These are phyloP conservation scores for Rhynchosporium agropyri DNA, from an alignment of 2,329 filamentous ascomycete genomes.

Conservation along the genomic window DNA sequence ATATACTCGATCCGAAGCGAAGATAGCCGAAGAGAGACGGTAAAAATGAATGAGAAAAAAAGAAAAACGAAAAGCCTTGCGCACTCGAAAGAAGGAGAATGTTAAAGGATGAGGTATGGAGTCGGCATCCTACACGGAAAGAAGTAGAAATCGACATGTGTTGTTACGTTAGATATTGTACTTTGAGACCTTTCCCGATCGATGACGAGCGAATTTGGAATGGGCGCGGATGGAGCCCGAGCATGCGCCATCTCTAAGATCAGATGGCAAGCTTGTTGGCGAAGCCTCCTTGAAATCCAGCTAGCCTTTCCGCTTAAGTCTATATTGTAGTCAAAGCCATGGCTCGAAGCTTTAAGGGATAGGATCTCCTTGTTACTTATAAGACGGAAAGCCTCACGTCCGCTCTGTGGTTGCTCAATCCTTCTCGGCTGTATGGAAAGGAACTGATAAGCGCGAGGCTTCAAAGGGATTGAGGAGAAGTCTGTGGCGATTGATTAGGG, in stretches of 20 bases:
- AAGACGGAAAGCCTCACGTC: too few species aligned
- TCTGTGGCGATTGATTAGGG: too few species aligned
- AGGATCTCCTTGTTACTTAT: too few species aligned
- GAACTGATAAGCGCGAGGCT: too few species aligned
- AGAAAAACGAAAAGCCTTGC: not conserved
- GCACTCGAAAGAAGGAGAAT: not conserved
- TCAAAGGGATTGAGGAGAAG: too few species aligned
- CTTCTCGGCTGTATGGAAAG: too few species aligned
- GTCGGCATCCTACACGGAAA: not conserved
- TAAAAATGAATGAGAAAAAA: not conserved
- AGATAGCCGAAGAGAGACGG: conserved; percentile 3
- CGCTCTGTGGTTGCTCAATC: too few species aligned
- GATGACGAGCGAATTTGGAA: conserved; percentile 6
- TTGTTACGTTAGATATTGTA: not conserved
- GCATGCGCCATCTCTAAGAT: not conserved
- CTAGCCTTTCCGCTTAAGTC: conserved; percentile 1
- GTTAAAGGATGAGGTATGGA: not conserved
- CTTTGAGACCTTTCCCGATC: conserved; percentile 13
- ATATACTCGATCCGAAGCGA: not conserved
- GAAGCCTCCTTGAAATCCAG: not conserved
- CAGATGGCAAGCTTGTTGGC: not conserved
- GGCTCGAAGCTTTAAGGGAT: not conserved
- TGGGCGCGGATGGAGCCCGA: conserved; percentile 4
- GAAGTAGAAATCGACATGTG: not conserved
- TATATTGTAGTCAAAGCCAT: not conserved